Evolutionary conservation across 2,329 filamentous ascomycete species (phyloP).

Genomic region (Fusarium albosuccineum): DNA sequence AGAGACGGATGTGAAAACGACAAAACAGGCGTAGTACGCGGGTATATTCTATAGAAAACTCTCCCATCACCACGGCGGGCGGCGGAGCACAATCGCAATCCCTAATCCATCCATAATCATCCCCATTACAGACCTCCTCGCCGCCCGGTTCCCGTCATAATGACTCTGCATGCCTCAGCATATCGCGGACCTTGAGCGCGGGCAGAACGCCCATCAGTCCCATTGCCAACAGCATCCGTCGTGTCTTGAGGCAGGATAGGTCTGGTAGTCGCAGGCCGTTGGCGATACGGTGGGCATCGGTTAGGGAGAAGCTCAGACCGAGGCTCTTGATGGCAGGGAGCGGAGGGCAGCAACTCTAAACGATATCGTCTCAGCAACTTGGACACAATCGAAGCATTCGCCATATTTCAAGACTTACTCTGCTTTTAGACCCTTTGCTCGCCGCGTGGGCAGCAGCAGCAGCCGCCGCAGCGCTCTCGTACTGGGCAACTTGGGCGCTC

Average conservation of each 20-base stretch:
- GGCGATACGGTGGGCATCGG: constrained; percentile 30
- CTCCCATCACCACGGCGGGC: constrained; percentile 37
- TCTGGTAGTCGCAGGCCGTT: constrained; percentile 42
- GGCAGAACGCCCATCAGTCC: constrained; percentile 49
- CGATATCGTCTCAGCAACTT: constrained; percentile 9
- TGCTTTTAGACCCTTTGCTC: constrained; percentile 17
- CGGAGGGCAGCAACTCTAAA: constrained; percentile 37
- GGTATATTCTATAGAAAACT: constrained; percentile 46
- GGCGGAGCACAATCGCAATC: constrained; percentile 38
- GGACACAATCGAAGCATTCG: not conserved
- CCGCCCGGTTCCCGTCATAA: constrained; percentile 40
- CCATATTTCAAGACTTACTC: constrained; percentile 27
- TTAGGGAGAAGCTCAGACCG: constrained; percentile 39
- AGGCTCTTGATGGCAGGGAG: constrained; percentile 34
- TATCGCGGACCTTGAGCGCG: constrained; percentile 38
- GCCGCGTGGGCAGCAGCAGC: constrained; percentile 4
- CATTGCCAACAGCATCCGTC: constrained; percentile 48
- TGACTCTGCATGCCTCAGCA: constrained; percentile 33
- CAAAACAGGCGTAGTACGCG: constrained; percentile 38
- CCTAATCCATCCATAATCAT: constrained; percentile 27
- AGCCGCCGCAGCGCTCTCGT: constrained; percentile 33
- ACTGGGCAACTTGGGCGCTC: constrained; percentile 45
- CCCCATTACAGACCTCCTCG: constrained; percentile 1
- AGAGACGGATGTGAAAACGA: constrained; percentile 32
- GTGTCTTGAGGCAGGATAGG: constrained; percentile 45